phyloP scores from a whole-genome alignment of 495 filamentous ascomycete species.

The Tuber borchii region DNA sequence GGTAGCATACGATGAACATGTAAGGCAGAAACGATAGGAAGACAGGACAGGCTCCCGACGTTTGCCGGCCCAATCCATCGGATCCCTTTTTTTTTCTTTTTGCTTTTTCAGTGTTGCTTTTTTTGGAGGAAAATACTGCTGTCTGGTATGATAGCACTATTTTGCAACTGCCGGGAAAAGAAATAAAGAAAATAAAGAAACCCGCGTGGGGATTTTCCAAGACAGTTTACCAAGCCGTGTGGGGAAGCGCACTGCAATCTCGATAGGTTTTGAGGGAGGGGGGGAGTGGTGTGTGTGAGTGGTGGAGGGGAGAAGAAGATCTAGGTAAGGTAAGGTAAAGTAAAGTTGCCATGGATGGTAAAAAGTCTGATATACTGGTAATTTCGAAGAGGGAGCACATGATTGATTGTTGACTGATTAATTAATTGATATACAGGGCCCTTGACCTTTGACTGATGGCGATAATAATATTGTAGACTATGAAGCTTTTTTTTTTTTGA shows the following conservation, averaged over 20 bases:
- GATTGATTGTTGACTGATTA: background rate
- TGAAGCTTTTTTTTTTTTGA: background rate
- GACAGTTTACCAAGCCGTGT: slow-evolving; percentile 1
- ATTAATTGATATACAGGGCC: background rate
- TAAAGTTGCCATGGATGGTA: background rate
- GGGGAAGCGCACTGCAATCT: background rate
- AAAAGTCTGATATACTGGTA: background rate
- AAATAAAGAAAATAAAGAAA: background rate
- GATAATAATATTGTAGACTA: background rate
- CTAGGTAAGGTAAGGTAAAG: background rate
- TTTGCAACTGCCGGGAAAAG: background rate
- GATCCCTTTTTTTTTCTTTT: background rate
- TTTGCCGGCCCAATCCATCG: background rate
- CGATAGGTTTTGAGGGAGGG: background rate
- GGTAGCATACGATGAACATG: background rate
- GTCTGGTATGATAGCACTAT: background rate
- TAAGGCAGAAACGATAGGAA: background rate
- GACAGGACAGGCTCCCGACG: background rate
- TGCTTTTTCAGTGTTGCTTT: background rate
- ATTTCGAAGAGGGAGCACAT: background rate
- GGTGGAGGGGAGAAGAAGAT: background rate
- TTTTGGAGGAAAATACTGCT: background rate
- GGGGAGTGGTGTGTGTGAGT: background rate
- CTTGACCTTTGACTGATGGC: background rate
- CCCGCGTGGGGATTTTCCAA: slow-evolving; percentile 3